These are phyloP conservation scores for Petunia secreta DNA, from an alignment of 257 asterid species.

Conservation along the genomic window DNA sequence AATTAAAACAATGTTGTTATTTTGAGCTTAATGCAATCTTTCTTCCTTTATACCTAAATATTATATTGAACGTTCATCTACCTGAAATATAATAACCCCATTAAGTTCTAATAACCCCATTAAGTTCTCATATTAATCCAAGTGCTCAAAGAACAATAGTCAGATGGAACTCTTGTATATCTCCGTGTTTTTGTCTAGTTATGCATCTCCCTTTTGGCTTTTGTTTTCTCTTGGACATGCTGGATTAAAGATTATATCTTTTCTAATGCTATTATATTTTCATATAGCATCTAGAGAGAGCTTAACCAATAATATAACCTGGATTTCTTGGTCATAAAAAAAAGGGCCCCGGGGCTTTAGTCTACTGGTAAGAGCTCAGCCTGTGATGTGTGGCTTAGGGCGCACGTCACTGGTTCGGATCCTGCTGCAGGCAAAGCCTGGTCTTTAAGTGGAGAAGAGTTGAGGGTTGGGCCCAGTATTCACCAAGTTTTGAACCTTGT, in stretches of 20 bases:
- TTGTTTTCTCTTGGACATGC: slow-evolving; percentile 6
- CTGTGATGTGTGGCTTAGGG: no score
- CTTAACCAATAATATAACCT: neutral
- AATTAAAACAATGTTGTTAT: neutral
- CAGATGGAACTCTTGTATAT: neutral
- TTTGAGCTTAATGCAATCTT: neutral
- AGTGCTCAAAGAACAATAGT: neutral
- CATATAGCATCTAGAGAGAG: neutral
- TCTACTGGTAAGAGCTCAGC: no score
- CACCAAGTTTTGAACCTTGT: no score
- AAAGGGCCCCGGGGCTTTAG: no score
- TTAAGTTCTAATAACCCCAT: neutral
- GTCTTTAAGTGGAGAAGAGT: no score
- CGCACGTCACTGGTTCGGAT: no score
- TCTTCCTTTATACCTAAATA: neutral
- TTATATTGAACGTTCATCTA: neutral
- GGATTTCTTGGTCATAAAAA: no score
- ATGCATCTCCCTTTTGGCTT: neutral
- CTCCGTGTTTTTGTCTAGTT: neutral
- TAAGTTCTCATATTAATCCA: neutral
- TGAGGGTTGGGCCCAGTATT: no score
- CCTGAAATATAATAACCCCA: slow-evolving; percentile 1
- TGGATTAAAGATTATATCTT: neutral
- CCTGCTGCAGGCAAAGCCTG: no score
- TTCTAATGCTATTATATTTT: neutral